Base-by-base conservation (phyloP, 345 rosid species). In the Acer yangbiense region DNA sequence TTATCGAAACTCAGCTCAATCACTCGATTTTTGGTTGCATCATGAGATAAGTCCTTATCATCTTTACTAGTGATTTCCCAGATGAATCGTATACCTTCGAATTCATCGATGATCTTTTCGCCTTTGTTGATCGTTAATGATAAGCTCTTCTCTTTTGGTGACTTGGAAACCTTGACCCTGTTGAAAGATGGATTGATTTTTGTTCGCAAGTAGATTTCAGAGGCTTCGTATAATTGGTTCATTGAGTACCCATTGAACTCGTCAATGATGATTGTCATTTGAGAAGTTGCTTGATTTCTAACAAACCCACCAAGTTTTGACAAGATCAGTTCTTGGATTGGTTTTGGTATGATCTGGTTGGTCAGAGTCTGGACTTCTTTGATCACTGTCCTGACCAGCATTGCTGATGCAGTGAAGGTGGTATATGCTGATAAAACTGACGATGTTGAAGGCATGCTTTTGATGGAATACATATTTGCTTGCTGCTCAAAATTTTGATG, bases 401-500 rank as follows among this genome's bases (percentile, higher is more conserved):
- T 82, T 46, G 75, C 67, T 12, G 80, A 63, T 27, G 82, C 83
- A 4, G 77, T 76, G 71, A 72, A 65, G 41, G 77, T 14, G 2
- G 82, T 68, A 27, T 50, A 73, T 10, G 80, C 58, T 3, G 82
- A 68, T 14, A 81, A 62, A 41, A 78, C 68, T 27, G 81, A 69
- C 16, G 87, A 29, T 6, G 83, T 67, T 54, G 81, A 65, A 21
- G 81, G 75, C 25, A 76, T 60, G 72, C 9, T 73, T 78, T 69
- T 77, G 10, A 78, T 20, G 50, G 80, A 72, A 46, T 72, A 63
- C 78, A 78, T 81, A 14, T n/a, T 54, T 67, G 65, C 66, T 35
- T 5, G 2, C 43, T 17, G 54, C 39, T 35, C 39, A 35, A 35
- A 35, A 44, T 14, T 58, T 14, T 50, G 63, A 32, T 69, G 61